phyloP scores from a whole-genome alignment of 139 green algal species.

The Ettlia oleoabundans region DNA sequence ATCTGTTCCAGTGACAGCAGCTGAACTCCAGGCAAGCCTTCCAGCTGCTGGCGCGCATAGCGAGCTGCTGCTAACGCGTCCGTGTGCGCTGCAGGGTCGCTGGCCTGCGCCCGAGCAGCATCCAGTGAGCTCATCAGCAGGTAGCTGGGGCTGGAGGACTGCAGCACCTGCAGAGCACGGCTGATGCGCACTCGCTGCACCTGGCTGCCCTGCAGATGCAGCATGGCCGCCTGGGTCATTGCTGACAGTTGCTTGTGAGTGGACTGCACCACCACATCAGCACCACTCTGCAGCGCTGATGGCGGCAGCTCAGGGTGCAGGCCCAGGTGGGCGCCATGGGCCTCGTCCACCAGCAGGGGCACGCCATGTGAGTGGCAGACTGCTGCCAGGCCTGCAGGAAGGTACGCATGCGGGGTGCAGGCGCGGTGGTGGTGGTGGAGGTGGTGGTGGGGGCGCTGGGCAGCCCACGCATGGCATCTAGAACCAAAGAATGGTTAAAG shows the following conservation, averaged over 20 bases:
- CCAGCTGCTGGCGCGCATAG: slow-evolving; percentile 18
- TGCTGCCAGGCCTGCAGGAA: slow-evolving; percentile 43
- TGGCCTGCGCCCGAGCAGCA: slow-evolving; percentile 65
- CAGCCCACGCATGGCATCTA: background rate
- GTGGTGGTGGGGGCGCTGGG: background rate
- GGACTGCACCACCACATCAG: slow-evolving; percentile 91
- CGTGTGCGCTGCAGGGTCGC: slow-evolving; percentile 36
- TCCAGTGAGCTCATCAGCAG: slow-evolving; percentile 93
- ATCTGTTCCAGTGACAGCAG: slow-evolving; percentile 15
- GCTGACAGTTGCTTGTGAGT: slow-evolving; percentile 92
- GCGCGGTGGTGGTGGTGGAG: background rate
- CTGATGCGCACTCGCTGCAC: slow-evolving; percentile 22
- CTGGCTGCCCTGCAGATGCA: slow-evolving; percentile 65
- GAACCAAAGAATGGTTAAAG: background rate
- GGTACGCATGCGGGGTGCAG: too few relatives aligned
- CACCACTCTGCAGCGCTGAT: slow-evolving; percentile 70
- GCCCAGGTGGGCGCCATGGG: slow-evolving; percentile 87
- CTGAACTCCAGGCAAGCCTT: slow-evolving; percentile 13
- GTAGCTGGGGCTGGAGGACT: slow-evolving; percentile 88
- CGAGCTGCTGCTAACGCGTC: slow-evolving; percentile 47
- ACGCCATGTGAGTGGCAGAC: slow-evolving; percentile 69
- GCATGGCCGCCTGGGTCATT: slow-evolving; percentile 94
- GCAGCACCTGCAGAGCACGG: slow-evolving; percentile 47
- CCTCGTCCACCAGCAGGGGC: slow-evolving; percentile 92
- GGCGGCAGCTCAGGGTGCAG: slow-evolving; percentile 58